Conservation (phyloP, 1,284 basidiomycete species). For the Papiliotrema fonsecae region DNA sequence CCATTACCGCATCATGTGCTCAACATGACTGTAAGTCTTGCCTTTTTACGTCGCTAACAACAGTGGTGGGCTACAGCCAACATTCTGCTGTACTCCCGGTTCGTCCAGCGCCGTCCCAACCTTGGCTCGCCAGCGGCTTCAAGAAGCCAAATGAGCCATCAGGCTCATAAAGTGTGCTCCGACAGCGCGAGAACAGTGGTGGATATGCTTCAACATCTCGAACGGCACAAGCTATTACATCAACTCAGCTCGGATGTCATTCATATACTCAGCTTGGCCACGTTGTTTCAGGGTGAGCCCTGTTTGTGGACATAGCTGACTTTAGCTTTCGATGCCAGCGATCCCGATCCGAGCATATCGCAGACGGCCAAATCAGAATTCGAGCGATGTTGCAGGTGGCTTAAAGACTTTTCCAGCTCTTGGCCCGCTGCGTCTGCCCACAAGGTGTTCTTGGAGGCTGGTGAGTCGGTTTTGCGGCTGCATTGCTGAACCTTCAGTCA, state of each 20-base stretch:
- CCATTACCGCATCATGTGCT: conserved; percentile 40
- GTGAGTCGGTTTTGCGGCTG: conserved; percentile 16
- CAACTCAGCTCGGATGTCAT: conserved; percentile 40
- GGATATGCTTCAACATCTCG: conserved; percentile 31
- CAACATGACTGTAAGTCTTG: conserved; percentile 27
- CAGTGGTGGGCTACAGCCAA: conserved; percentile 39
- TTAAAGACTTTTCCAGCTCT: conserved; percentile 34
- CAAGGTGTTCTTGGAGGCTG: conserved; percentile 42
- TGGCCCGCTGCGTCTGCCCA: conserved; percentile 43
- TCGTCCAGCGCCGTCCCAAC: conserved; percentile 19
- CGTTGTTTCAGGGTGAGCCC: conserved; percentile 25
- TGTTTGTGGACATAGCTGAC: background rate
- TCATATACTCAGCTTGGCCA: conserved; percentile 39
- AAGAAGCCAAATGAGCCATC: no score
- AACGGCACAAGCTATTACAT: conserved; percentile 29
- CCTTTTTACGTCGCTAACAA: background rate
- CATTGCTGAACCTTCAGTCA: conserved; percentile 16
- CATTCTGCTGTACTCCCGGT: conserved; percentile 39
- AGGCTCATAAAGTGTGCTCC: conserved; percentile 20
- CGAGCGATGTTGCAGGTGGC: conserved; percentile 42
- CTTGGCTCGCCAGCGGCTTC: background rate
- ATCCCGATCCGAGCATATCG: conserved; percentile 18
- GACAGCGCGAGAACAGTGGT: conserved; percentile 33
- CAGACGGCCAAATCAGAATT: conserved; percentile 36
- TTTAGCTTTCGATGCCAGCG: conserved; percentile 22